Conservation (phyloP, 257 asterid species). For the Nicotiana otophora region DNA sequence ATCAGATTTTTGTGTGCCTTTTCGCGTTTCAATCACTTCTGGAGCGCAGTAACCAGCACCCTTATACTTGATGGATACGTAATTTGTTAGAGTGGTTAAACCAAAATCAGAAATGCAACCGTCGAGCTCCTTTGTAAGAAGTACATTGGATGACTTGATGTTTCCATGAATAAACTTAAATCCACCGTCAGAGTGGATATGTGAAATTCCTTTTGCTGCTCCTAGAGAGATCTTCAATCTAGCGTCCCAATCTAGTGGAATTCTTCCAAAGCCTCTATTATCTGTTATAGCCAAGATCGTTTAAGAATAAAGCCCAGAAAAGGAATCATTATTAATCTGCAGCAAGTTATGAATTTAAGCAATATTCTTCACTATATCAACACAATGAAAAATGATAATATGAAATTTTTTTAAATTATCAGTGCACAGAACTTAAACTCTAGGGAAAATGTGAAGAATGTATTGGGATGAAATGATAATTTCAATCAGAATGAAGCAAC, state of each 20-base stretch:
- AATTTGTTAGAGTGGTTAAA: background rate
- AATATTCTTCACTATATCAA: no score
- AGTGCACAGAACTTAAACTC: no score
- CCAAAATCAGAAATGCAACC: slow-evolving; percentile 27
- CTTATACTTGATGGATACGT: background rate
- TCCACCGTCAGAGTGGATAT: slow-evolving; percentile 16
- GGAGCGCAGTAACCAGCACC: slow-evolving; percentile 25
- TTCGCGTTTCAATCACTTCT: slow-evolving; percentile 18
- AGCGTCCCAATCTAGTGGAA: slow-evolving; percentile 22
- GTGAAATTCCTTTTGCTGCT: slow-evolving; percentile 22
- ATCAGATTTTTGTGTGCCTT: slow-evolving; percentile 22
- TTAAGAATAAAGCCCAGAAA: background rate
- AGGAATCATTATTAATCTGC: background rate
- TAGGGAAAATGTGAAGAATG: no score
- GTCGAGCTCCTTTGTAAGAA: slow-evolving; percentile 8
- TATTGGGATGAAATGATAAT: background rate
- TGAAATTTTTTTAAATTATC: no score
- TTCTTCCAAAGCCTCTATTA: background rate
- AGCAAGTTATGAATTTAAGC: no score
- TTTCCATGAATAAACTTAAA: slow-evolving; percentile 21
- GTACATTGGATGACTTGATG: slow-evolving; percentile 24
- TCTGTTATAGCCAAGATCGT: slow-evolving; percentile 2
- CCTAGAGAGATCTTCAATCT: slow-evolving; percentile 21
- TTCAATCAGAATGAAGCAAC: background rate
- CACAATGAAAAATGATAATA: no score